Evolutionary conservation across 345 rosid genomes (phyloP).

Genomic region (Pugionium cornutum): DNA sequence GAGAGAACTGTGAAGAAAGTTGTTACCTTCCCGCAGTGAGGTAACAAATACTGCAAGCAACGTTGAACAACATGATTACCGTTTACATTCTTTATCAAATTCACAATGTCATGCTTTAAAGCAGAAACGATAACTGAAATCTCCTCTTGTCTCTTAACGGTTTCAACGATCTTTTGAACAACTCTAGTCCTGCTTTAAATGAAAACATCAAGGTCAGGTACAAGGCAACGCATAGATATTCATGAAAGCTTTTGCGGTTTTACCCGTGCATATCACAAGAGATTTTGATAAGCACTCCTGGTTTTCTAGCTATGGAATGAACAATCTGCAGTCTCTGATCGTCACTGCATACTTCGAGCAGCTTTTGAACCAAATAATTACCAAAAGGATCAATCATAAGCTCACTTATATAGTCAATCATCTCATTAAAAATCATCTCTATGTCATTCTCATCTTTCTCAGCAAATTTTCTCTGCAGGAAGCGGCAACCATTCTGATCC

Average conservation of each 20-base stretch:
- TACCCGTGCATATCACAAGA: constrained; percentile 90
- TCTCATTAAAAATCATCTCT: constrained; percentile 64
- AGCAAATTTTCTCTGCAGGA: constrained; percentile 64
- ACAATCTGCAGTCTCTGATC: constrained; percentile 64
- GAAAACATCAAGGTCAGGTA: constrained; percentile 7
- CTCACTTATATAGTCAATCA: constrained; percentile 65
- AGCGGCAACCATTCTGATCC: constrained; percentile 79
- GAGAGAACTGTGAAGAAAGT: neutral
- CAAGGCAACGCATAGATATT: neutral
- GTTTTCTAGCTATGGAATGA: constrained; percentile 52
- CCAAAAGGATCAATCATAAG: constrained; percentile 80
- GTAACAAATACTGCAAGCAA: constrained; percentile 63
- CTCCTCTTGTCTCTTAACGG: constrained; percentile 58
- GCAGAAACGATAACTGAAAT: constrained; percentile 55
- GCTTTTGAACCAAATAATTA: constrained; percentile 75
- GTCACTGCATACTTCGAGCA: constrained; percentile 74
- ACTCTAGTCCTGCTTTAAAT: constrained; percentile 63
- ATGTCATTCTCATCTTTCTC: constrained; percentile 61
- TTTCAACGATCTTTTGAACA: constrained; percentile 78
- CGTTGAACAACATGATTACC: constrained; percentile 86
- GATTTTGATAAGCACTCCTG: constrained; percentile 62
- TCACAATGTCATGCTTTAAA: constrained; percentile 63
- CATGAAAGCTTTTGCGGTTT: constrained; percentile 9
- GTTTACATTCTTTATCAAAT: constrained; percentile 68
- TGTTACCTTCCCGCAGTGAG: constrained; percentile 56